Base-by-base conservation (phyloP, 805 yeast species). In the Wickerhamiella cacticola region DNA sequence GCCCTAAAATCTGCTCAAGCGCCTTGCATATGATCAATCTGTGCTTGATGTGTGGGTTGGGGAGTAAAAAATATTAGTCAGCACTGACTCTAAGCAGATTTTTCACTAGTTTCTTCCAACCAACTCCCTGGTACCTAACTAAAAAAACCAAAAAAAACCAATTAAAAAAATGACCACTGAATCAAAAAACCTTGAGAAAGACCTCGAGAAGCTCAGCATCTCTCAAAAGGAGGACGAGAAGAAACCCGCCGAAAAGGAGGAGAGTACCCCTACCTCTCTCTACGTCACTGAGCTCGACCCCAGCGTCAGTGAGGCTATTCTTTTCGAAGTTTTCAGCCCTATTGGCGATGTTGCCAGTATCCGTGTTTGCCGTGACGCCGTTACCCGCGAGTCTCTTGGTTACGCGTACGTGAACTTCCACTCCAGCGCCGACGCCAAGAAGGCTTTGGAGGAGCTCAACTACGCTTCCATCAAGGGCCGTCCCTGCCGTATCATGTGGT, bases 401-500 rank as follows among this genome's bases (percentile, higher is more conserved):
- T 92, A 92, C 69, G 98, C 96, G 62, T 92, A 92, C 72, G 96
- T 92, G 63, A 92, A 92, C 82, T 92, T 73, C 80, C 87, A 81
- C 73, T 78, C 80, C 68, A 70, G 75, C 58, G 83, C 75, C 55
- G 96, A 92, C 64, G 97, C 95, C 64, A 87, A 81, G 72, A 80
- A 76, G 64, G 98, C 98, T 54, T 74, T 92, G 67, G 94, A 87
- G 66, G 92, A 86, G 70, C 78, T 92, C 70, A 92, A 89, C 85
- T 92, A 92, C 75, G 71, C 87, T 51, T 79, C 79, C 62, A 80
- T 92, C 72, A 88, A 88, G 69, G 96, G 96, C 64, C 85, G 82
- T 64, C 87, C 96, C 62, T 87, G 96, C 73, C 86, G 98, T 71
- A 89, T 92, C 74, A 92, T 92, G 97, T 87, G 97, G 96, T 87